These are phyloP conservation scores for Chaetoceros tenuissimus DNA, from an alignment of 108 stramenopile species.

Conservation along the genomic window DNA sequence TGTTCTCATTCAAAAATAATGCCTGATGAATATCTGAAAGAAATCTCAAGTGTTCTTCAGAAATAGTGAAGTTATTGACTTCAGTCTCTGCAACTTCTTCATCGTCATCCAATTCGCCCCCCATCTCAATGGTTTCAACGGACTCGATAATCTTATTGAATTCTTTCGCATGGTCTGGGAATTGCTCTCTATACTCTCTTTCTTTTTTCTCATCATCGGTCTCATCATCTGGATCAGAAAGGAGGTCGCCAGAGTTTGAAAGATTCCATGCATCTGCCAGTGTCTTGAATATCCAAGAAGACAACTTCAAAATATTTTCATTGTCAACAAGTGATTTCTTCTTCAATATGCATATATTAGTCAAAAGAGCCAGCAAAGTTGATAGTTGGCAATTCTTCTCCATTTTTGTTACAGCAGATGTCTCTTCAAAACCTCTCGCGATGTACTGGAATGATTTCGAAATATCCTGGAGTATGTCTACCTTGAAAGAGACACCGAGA, in stretches of 20 bases:
- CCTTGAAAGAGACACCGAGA: background rate
- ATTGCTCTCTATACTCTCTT: constrained; percentile 68
- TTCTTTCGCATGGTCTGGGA: constrained; percentile 80
- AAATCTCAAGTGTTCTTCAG: constrained; percentile 42
- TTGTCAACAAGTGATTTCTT: background rate
- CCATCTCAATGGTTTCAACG: constrained; percentile 10
- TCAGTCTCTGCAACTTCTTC: constrained; percentile 4
- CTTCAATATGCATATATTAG: background rate
- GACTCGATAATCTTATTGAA: constrained; percentile 41
- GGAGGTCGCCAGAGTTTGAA: no score
- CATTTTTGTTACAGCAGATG: background rate
- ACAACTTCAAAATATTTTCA: background rate
- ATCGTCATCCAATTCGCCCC: constrained; percentile 17
- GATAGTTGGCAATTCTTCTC: background rate
- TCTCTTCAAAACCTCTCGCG: background rate
- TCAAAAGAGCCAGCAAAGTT: background rate
- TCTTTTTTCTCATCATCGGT: constrained; percentile 47
- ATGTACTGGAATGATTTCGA: background rate
- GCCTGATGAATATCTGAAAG: constrained; percentile 37
- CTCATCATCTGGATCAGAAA: background rate
- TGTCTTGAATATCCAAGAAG: background rate
- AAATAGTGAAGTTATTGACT: constrained; percentile 16
- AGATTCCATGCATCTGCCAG: background rate
- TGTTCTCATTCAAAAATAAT: constrained; percentile 23
- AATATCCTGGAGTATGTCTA: background rate